Conservation (phyloP, 441 rosid species). For the Erysimum pusillum region DNA sequence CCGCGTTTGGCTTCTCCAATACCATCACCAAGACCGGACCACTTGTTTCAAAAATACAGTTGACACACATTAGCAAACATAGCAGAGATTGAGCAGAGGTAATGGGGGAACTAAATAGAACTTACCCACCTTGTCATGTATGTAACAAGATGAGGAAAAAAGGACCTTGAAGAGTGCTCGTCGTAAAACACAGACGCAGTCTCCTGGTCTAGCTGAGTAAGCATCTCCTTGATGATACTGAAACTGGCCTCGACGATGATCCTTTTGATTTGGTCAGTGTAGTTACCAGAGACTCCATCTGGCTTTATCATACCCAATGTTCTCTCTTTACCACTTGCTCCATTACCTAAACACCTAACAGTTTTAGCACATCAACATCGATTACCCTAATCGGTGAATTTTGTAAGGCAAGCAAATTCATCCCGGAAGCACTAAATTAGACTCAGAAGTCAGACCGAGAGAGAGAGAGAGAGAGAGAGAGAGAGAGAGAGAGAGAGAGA, state of each 20-base stretch:
- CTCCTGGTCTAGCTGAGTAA: constrained; percentile 62
- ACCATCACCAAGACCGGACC: constrained; percentile 85
- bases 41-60: constrained; percentile 47
- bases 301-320: constrained; percentile 87
- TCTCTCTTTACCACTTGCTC: constrained; percentile 53
- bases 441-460: too few species aligned
- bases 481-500: too few species aligned
- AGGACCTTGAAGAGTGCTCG: constrained; percentile 73
- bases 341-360: constrained; percentile 55
- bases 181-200: constrained; percentile 68
- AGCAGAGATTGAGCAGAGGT: neutral
- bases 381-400: constrained; percentile 10
- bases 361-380: constrained; percentile 24
- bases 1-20: constrained; percentile 78
- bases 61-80: constrained; percentile 19
- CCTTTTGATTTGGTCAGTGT: constrained; percentile 61
- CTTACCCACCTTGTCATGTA: constrained; percentile 77
- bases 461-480: too few species aligned
- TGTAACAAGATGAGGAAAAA: constrained; percentile 70
- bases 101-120: neutral
- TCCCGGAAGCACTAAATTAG: neutral
- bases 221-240: constrained; percentile 59
- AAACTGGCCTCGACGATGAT: constrained; percentile 65
- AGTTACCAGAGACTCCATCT: constrained; percentile 79
- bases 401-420: neutral